These are phyloP conservation scores for Bruguiera gymnorhiza DNA, from an alignment of 345 rosid genomes.

Conservation along the genomic window DNA sequence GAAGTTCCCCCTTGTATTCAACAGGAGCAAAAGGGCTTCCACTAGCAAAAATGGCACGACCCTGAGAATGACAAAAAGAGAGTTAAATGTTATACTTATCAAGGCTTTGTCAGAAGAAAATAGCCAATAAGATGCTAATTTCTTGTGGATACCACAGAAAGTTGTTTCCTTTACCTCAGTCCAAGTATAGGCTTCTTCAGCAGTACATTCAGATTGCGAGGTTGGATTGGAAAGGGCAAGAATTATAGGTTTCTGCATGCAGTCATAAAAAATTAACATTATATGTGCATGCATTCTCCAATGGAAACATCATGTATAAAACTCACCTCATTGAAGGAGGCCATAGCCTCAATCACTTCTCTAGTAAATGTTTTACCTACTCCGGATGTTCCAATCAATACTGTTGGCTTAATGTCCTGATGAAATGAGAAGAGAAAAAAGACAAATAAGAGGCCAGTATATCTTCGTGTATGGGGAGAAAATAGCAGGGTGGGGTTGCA, in stretches of 20 bases:
- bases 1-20: slow-evolving; percentile 57
- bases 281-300: slow-evolving; percentile 7
- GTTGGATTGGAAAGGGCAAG: slow-evolving; percentile 95
- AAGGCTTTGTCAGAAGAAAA: neutral
- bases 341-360: slow-evolving; percentile 87
- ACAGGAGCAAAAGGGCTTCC: slow-evolving; percentile 91
- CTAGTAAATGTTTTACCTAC: slow-evolving; percentile 82
- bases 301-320: neutral
- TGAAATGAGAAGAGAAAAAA: slow-evolving; percentile 6
- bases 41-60: slow-evolving; percentile 87
- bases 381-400: slow-evolving; percentile 92
- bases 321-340: slow-evolving; percentile 72
- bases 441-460: slow-evolving; percentile 8
- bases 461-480: neutral
- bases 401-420: slow-evolving; percentile 88
- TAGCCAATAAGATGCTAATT: neutral
- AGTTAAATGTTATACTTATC: neutral
- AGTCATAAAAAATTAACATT: slow-evolving; percentile 3
- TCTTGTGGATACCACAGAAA: neutral
- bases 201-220: slow-evolving; percentile 96
- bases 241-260: slow-evolving; percentile 77
- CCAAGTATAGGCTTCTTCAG: slow-evolving; percentile 92
- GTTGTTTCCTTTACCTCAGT: slow-evolving; percentile 56
- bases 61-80: slow-evolving; percentile 39
- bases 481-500: neutral